Base-by-base conservation (phyloP, 2,329 filamentous ascomycete genomes). In the Boeremia lycopersici region DNA sequence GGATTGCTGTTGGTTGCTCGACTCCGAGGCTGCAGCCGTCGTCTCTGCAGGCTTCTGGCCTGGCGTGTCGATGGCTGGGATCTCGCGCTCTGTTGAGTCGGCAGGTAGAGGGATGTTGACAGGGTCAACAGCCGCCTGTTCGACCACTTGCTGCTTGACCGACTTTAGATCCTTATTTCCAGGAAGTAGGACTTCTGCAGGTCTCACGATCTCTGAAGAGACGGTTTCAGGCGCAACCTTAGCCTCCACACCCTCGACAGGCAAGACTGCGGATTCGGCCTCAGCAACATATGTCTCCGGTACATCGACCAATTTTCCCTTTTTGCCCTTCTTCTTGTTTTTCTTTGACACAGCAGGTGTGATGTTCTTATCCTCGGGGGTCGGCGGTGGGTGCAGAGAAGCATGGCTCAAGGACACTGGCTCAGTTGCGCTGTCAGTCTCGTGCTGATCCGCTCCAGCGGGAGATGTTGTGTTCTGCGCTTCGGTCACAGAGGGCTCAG, bases 281-380 rank as follows among this genome's bases (percentile, higher is more conserved):
- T 62, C 61, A 11, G 45, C 15, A 8, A 50, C 48, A 6, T 59
- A 56, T n/a, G 56, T 61, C n/a, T 52, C 61, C 9, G 57, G 53
- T 29, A 63, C 63, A 17, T 56, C 53, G 15, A 45, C 34, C 1
- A 33, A 40, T 35, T 61, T 65, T 10, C 36, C 48, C 53, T 69
- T 70, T 50, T 65, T 68, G 12, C 53, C 48, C 54, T 67, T 67
- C 56, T 68, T 64, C 57, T 66, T 69, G 40, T 63, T 61, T 50
- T 68, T 67, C 46, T 66, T 67, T 6, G 60, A 62, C 33, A 48
- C 23, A 11, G 17, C 6, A 3, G 13, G 19, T 23, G 19, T 23
- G 19, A 23, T 23, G 5, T 5, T 23, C 19, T 23, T 23, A 23
- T 23, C 19, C 19, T 23, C 19, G 19, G 19, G 19, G 19, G 19